Percentiles rank a stretch among this genome's conserved stretches.
Conservation (phyloP, 2,329 filamentous ascomycete genomes). For the Colletotrichum filicis region DNA sequence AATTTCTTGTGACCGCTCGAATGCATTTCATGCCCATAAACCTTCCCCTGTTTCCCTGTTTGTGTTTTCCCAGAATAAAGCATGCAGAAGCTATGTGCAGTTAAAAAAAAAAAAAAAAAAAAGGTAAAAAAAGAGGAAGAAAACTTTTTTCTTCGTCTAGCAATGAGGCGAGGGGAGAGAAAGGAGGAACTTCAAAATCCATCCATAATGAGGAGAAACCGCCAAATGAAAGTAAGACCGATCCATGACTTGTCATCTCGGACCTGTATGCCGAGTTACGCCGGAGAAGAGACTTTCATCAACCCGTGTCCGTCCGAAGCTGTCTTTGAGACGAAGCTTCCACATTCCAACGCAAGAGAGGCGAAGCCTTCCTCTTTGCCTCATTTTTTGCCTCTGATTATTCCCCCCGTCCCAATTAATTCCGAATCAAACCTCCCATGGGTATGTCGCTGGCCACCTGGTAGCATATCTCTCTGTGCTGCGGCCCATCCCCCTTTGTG, state of each 20-base stretch:
- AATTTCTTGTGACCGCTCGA: slow-evolving; percentile 30
- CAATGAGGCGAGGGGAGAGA: slow-evolving; percentile 10
- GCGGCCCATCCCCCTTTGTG: not conserved
- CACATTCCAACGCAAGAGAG: not conserved
- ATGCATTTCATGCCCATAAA: slow-evolving; percentile 28
- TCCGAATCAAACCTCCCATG: not conserved
- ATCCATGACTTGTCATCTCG: slow-evolving; percentile 2
- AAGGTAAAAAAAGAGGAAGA: not conserved
- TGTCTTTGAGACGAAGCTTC: not conserved
- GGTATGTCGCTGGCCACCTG: not conserved
- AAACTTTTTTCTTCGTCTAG: slow-evolving; percentile 37
- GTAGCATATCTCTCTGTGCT: slow-evolving; percentile 1
- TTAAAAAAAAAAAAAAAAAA: not conserved
- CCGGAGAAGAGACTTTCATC: slow-evolving; percentile 26
- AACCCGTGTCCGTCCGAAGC: not conserved
- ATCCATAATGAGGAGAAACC: not conserved
- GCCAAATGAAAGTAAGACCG: not conserved
- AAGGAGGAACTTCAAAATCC: not conserved
- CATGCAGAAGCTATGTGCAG: slow-evolving; percentile 34
- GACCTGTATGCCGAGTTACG: slow-evolving; percentile 18
- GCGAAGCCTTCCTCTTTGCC: not conserved
- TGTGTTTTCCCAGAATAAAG: slow-evolving; percentile 6
- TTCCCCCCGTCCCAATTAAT: slow-evolving; percentile 8
- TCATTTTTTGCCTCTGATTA: slow-evolving; percentile 13
- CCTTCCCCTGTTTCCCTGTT: not conserved